Evolutionary conservation across 2,329 filamentous ascomycete species (phyloP).

Genomic region (Xylaria multiplex): DNA sequence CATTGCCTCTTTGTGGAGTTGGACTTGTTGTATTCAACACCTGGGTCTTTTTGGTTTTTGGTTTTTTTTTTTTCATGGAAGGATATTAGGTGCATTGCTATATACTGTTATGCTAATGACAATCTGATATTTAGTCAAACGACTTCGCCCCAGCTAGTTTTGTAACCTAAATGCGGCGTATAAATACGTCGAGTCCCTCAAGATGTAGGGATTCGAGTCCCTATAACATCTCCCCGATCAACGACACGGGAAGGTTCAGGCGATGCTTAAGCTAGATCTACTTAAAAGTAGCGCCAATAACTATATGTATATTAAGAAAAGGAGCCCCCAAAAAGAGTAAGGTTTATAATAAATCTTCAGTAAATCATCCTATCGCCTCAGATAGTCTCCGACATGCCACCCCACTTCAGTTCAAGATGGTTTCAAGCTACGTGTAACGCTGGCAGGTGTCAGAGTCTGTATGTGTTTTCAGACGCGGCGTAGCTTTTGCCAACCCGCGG

Average conservation of each 20-base stretch:
- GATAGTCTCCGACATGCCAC: conserved; percentile 8
- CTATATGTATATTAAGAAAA: neutral
- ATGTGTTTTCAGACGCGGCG: conserved; percentile 21
- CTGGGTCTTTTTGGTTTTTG: conserved; percentile 10
- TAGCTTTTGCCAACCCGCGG: conserved; percentile 27
- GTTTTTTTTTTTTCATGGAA: conserved; percentile 7
- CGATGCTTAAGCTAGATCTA: conserved; percentile 1
- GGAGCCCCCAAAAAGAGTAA: too few species aligned
- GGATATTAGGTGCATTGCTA: conserved; percentile 27
- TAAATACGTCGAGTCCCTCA: conserved; percentile 11
- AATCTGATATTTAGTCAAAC: conserved; percentile 4
- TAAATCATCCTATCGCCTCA: neutral
- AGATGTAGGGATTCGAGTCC: conserved; percentile 14
- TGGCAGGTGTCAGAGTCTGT: conserved; percentile 10
- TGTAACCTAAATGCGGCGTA: conserved; percentile 15
- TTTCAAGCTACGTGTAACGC: conserved; percentile 8
- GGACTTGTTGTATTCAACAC: conserved; percentile 38
- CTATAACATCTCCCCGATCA: conserved; percentile 16
- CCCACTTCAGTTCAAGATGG: neutral
- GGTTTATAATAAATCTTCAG: neutral
- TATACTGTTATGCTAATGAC: conserved; percentile 22
- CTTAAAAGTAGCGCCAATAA: neutral
- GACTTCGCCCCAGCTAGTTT: conserved; percentile 9
- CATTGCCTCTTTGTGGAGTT: conserved; percentile 43
- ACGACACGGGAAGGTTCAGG: neutral